Evolutionary conservation across 2,329 filamentous ascomycete genomes (phyloP), one percentile per base, ranked within the genome.

Genomic region (Ophioceras dolichostomum): DNA sequence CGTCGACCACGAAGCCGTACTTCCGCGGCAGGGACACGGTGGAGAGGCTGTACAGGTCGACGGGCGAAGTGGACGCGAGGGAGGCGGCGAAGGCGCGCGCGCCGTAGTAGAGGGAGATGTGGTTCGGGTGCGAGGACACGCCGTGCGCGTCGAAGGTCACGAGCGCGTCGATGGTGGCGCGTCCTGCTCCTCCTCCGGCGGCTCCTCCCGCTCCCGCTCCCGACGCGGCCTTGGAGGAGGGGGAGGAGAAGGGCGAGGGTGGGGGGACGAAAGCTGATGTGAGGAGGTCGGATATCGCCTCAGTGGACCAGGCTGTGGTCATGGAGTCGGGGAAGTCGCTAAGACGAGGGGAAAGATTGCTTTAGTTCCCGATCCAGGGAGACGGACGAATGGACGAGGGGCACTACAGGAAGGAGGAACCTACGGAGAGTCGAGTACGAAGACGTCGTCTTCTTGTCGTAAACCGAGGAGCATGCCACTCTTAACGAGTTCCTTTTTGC

Each of bases 51-150:
- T 96, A 98, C 24, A 98, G 62, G 45, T 83, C 79, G 20, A 95
- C 76, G 3, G 87, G 86, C 47, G 72, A 76, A 4, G 71, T 57
- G 46, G 74, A 68, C 39, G 71, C 70, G 36, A 94, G 68, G 7
- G 66, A 58, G 36, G 68, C 62, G 38, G 93, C 57, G 56, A 94
- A 96, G 34, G 72, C 59, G 32, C 74, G 71, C 6, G 86, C 84
- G 40, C 89, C 91, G 56, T 83, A 71, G 62, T 87, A 87, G 8
- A 96, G 73, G 5, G 87, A 87, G 44, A 83, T 82, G 63, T 98
- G 91, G 65, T 98, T 98, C 17, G 87, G 86, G 59, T 98, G 91
- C 31, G 75, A 74, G 41, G 86, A 94, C 34, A 98, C 70, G 41
- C 91, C 91, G 34, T 61, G 45, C n/a, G 59, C 54, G 62, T 98